phyloP scores from a whole-genome alignment of 176 grass and related monocot species.

The Alloteropsis semialata region DNA sequence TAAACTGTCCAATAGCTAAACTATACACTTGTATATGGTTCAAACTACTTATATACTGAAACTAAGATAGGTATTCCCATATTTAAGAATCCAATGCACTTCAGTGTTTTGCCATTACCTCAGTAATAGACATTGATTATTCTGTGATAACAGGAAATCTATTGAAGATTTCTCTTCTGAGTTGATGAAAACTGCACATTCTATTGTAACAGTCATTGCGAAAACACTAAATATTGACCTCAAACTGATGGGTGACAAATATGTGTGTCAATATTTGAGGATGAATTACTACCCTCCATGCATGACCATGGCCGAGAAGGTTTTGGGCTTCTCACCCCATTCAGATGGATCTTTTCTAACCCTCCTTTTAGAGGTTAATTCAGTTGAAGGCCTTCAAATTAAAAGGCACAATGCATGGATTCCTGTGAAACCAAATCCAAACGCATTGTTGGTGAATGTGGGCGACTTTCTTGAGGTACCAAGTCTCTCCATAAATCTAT shows the following conservation, averaged over 20 bases:
- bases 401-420: constrained; percentile 33
- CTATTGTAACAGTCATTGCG: constrained; percentile 26
- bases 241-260: constrained; percentile 26
- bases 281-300: constrained; percentile 72
- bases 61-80: neutral
- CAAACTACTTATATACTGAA: neutral
- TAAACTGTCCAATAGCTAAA: too few species aligned
- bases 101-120: neutral
- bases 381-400: constrained; percentile 44
- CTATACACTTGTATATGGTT: too few species aligned
- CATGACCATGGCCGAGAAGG: constrained; percentile 26
- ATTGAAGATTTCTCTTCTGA: constrained; percentile 42
- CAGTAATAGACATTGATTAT: too few species aligned
- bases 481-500: neutral
- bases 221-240: constrained; percentile 27
- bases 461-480: constrained; percentile 52
- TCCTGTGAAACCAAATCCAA: constrained; percentile 24
- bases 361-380: constrained; percentile 33
- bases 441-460: constrained; percentile 44
- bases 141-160: constrained; percentile 29
- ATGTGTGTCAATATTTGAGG: constrained; percentile 23
- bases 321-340: constrained; percentile 43
- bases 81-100: neutral
- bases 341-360: constrained; percentile 46
- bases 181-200: constrained; percentile 32